Percentiles rank a stretch among this genome's conserved stretches.
Conservation (phyloP, 2,329 filamentous ascomycete genomes). For the Alternaria panax region DNA sequence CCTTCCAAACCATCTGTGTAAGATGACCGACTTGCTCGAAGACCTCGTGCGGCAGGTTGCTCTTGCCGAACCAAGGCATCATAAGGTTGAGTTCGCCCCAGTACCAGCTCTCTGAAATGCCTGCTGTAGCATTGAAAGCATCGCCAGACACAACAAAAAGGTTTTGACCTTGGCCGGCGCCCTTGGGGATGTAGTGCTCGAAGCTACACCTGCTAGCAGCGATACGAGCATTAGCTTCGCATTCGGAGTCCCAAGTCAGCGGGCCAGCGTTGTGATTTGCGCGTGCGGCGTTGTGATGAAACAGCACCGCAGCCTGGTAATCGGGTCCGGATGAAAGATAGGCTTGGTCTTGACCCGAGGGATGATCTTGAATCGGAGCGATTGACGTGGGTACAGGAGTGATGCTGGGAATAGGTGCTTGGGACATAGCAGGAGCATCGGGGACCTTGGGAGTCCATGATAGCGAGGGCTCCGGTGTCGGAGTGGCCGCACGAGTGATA, state of each 20-base stretch:
- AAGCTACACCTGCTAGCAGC: slow-evolving; percentile 81
- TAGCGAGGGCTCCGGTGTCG: slow-evolving; percentile 1
- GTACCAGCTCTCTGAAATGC: slow-evolving; percentile 88
- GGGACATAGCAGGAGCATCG: slow-evolving; percentile 7
- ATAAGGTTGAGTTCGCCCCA: slow-evolving; percentile 74
- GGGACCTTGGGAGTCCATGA: background rate
- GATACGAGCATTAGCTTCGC: slow-evolving; percentile 61
- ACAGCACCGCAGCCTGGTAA: slow-evolving; percentile 54
- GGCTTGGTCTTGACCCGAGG: slow-evolving; percentile 35
- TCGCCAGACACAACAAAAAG: slow-evolving; percentile 72
- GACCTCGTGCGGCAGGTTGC: slow-evolving; percentile 59
- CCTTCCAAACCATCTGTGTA: slow-evolving; percentile 51
- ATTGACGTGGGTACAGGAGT: slow-evolving; percentile 3
- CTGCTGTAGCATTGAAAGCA: slow-evolving; percentile 66
- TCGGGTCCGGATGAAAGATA: slow-evolving; percentile 32
- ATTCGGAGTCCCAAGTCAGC: slow-evolving; percentile 73
- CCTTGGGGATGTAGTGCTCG: slow-evolving; percentile 59
- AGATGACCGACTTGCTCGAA: slow-evolving; percentile 46
- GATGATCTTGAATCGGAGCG: slow-evolving; percentile 17
- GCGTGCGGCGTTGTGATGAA: slow-evolving; percentile 88
- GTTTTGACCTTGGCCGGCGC: slow-evolving; percentile 83
- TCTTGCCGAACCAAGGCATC: slow-evolving; percentile 64
- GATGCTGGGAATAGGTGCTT: background rate
- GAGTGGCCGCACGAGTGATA: background rate
- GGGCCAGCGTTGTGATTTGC: slow-evolving; percentile 75